These are phyloP conservation scores for Diaporthe helianthi DNA, from an alignment of 2,329 filamentous ascomycete genomes.

Conservation along the genomic window DNA sequence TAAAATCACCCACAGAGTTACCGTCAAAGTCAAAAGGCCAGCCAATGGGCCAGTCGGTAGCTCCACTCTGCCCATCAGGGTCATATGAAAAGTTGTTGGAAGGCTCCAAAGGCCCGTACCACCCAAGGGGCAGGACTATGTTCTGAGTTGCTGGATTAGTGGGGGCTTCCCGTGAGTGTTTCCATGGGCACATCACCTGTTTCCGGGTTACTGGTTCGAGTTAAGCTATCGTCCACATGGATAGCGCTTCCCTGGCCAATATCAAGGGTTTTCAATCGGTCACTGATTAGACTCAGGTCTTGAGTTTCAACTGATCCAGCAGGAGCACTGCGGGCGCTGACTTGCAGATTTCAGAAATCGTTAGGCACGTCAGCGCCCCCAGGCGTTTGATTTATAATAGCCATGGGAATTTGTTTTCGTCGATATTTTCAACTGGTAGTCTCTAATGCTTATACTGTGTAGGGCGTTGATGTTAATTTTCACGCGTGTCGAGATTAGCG, in stretches of 20 bases:
- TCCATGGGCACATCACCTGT: too few relatives aligned
- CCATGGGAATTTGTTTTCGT: background rate
- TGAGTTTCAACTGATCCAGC: too few relatives aligned
- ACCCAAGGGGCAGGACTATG: too few relatives aligned
- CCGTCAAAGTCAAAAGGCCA: too few relatives aligned
- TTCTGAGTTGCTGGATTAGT: background rate
- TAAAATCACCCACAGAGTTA: too few relatives aligned
- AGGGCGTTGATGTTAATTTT: background rate
- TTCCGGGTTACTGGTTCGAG: background rate
- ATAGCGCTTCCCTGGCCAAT: too few relatives aligned
- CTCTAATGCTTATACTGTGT: background rate
- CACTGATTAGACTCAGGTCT: background rate
- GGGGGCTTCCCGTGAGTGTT: too few relatives aligned
- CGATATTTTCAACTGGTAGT: background rate
- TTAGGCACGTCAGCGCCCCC: background rate
- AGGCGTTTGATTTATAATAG: too few relatives aligned
- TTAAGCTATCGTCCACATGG: background rate
- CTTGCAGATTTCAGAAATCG: background rate
- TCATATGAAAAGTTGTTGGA: too few relatives aligned
- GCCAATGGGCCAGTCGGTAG: too few relatives aligned
- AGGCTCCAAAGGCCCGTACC: background rate
- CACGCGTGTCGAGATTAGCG: too few relatives aligned
- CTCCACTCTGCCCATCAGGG: background rate
- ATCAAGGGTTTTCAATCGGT: background rate
- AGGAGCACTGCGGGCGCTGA: background rate